Evolutionary conservation across 208 protist genomes (phyloP), one percentile per base, ranked within the genome.

Genomic region (Leishmania aethiopica): DNA sequence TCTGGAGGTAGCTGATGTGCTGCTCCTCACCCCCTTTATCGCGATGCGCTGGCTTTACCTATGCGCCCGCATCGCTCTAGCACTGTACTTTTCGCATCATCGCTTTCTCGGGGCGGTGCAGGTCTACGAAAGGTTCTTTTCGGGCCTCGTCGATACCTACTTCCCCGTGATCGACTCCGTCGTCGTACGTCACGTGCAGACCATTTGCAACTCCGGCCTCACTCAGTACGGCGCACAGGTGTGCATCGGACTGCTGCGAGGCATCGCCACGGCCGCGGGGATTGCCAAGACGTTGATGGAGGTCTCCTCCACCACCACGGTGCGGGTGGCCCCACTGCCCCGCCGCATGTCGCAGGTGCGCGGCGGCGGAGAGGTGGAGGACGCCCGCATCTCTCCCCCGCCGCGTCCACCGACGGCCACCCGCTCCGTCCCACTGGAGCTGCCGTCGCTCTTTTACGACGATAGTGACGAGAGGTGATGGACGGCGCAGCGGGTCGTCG

Each of bases 21-120:
- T 93, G 17, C 81, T 97, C 28, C 84, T 94, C 49, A 91, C 90
- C 53, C 87, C 86, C 19, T 86, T 95, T 51, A 88, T 96, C 25
- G 90, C 92, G 11, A 89, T 91, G 84, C 86, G 87, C 40, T 82
- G 80, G 72, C 75, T 93, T 10, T 94, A 94, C 83, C 59, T 90
- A 19, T 76, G 85, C 15, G 81, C 82, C 35, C 90, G 93, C 51
- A 94, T 95, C 55, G 80, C 91, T 22, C 57, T 94, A 1, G 88
- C 86, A 17, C 60, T 95, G 28, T 97, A 95, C 81, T 83, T 94
- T 47, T 75, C 88, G 25, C 88, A 97, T 66, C 90, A 91, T 28
- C 88, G 82, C 64, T 90, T 94, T 73, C 78, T 89, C 42, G 94
- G 94, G 6, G 92, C 94, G 13, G 62, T 86, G 74, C 60, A 69